A percentile compares a stretch with the other conserved stretches of the same genome.
phyloP scores from a whole-genome alignment of 495 filamentous ascomycete genomes.

The Podospora pseudocomata region DNA sequence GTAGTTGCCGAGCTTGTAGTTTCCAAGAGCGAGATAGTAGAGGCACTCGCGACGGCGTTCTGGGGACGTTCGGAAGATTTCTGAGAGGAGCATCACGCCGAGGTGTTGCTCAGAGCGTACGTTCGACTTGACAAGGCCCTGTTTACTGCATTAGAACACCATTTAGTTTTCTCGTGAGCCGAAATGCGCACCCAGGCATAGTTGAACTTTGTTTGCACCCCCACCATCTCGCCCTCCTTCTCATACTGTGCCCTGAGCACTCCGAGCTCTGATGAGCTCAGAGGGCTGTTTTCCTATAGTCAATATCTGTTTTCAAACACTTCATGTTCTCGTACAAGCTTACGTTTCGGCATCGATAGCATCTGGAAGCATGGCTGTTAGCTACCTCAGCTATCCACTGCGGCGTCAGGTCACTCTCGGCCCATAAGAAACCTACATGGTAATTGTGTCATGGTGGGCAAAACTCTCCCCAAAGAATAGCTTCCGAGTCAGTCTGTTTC shows the following conservation, averaged over 20 bases:
- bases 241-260: slow-evolving; percentile 92
- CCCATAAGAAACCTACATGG: slow-evolving; percentile 57
- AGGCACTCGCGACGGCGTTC: slow-evolving; percentile 95
- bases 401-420: slow-evolving; percentile 8
- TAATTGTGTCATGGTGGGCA: slow-evolving; percentile 58
- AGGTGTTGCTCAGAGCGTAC: slow-evolving; percentile 83
- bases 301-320: background rate
- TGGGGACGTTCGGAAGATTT: slow-evolving; percentile 89
- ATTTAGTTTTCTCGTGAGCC: background rate
- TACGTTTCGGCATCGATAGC: slow-evolving; percentile 97
- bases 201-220: slow-evolving; percentile 98
- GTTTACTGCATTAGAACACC: background rate
- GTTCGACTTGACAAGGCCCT: slow-evolving; percentile 94
- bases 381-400: background rate
- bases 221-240: slow-evolving; percentile 93
- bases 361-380: slow-evolving; percentile 54
- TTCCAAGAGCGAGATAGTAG: slow-evolving; percentile 93
- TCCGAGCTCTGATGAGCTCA: slow-evolving; percentile 84
- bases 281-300: slow-evolving; percentile 53
- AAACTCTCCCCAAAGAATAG: background rate
- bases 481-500: background rate
- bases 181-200: slow-evolving; percentile 80
- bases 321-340: slow-evolving; percentile 15
- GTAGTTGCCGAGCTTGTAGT: slow-evolving; percentile 98
- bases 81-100: slow-evolving; percentile 88